phyloP scores from a whole-genome alignment of 140 eudicot genomes.

The Flaveria floridana region DNA sequence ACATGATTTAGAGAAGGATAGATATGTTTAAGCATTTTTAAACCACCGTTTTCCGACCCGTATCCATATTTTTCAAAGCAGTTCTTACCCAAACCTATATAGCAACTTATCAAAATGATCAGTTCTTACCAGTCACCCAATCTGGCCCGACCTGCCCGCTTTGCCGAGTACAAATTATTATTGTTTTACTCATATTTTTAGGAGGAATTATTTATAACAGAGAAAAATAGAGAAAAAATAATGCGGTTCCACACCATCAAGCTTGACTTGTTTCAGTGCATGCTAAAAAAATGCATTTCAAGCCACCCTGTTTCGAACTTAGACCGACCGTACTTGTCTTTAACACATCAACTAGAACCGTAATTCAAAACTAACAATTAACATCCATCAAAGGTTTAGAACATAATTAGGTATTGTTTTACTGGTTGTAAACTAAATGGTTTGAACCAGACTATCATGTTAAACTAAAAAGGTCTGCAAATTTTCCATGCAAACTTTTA shows the following conservation, averaged over 20 bases:
- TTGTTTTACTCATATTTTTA: conserved; percentile 27
- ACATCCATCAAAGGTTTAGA: neutral
- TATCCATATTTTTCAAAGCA: no score
- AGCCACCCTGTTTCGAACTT: neutral
- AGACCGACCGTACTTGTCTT: no score
- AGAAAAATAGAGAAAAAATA: neutral
- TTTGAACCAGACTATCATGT: neutral
- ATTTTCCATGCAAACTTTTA: conserved; percentile 8
- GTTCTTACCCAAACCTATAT: no score
- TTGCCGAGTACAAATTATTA: conserved; percentile 30
- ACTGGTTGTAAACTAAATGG: neutral
- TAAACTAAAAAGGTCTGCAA: neutral
- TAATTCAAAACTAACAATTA: neutral
- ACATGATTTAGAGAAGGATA: conserved; percentile 82
- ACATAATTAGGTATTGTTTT: neutral
- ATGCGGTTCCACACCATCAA: neutral
- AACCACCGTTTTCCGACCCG: no score
- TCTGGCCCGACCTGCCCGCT: no score
- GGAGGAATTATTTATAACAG: neutral
- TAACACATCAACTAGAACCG: no score
- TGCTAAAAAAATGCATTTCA: neutral
- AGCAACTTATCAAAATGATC: no score
- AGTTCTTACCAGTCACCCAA: no score
- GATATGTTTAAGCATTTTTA: conserved; percentile 49
- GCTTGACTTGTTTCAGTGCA: neutral